phyloP scores from a whole-genome alignment of 1,284 basidiomycete species.

The Trichosporon faecale region DNA sequence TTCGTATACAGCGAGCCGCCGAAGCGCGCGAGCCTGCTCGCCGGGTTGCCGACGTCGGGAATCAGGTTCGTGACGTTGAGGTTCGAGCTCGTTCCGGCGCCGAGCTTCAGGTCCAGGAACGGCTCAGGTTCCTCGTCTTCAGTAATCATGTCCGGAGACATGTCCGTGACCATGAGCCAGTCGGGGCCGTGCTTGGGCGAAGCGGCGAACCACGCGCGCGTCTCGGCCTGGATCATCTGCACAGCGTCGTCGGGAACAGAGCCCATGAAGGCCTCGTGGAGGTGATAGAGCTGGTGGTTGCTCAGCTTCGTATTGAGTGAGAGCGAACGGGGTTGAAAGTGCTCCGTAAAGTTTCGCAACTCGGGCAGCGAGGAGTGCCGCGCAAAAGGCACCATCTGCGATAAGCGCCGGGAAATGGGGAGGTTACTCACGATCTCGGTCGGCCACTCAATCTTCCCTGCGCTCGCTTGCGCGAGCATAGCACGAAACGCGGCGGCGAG shows the following conservation, averaged over 20 bases:
- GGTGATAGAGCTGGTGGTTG: conserved; percentile 39
- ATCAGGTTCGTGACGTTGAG: not conserved
- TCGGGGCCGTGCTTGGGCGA: not conserved
- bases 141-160: not conserved
- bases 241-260: conserved; percentile 54
- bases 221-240: not conserved
- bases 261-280: conserved; percentile 57
- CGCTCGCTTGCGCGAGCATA: conserved; percentile 29
- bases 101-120: not conserved
- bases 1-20: not conserved
- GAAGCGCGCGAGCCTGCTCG: not conserved
- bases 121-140: not conserved
- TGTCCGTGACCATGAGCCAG: not conserved
- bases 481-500: conserved; percentile 26
- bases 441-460: conserved; percentile 40
- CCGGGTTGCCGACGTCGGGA: not conserved
- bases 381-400: conserved; percentile 72
- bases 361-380: conserved; percentile 84
- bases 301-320: conserved; percentile 72
- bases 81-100: not conserved
- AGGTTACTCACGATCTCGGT: conserved; percentile 37
- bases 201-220: not conserved
- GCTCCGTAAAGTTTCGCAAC: conserved; percentile 68
- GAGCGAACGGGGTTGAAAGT: conserved; percentile 70
- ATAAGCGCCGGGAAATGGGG: not conserved